These are phyloP conservation scores for Funneliformis mosseae DNA, from an alignment of 192 early-diverging fungal species.

Conservation along the genomic window DNA sequence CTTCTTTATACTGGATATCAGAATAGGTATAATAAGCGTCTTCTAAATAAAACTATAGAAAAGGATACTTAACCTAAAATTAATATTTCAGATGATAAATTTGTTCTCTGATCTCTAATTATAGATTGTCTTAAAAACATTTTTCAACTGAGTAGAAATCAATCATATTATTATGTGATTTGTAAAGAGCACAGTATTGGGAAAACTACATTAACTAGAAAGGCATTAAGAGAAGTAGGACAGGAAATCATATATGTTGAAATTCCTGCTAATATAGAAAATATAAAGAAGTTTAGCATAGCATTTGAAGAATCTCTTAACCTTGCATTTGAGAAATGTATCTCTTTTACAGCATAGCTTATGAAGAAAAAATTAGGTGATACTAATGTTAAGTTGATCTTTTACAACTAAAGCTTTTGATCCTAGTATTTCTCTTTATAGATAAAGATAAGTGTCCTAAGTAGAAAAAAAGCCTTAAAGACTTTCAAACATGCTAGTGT, in stretches of 20 bases:
- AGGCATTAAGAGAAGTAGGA: constrained; percentile 11
- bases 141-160: constrained; percentile 7
- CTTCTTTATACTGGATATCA: neutral
- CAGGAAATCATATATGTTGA: constrained; percentile 27
- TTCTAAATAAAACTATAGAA: constrained; percentile 1
- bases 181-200: constrained; percentile 26
- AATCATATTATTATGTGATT: neutral
- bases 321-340: neutral
- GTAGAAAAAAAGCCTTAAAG: neutral
- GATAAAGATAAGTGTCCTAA: neutral
- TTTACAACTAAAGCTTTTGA: neutral
- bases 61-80: constrained; percentile 4
- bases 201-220: constrained; percentile 19
- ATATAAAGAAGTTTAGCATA: constrained; percentile 1
- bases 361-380: neutral
- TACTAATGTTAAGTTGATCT: neutral
- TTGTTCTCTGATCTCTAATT: neutral
- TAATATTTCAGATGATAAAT: neutral
- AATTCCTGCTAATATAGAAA: neutral
- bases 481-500: neutral
- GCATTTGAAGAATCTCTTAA: constrained; percentile 6
- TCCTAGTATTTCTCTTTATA: neutral
- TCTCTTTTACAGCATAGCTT: neutral
- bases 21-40: neutral
- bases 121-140: neutral